Percentiles rank a stretch among this genome's conserved stretches.
phyloP scores from a whole-genome alignment of 805 yeast species.

The Lachancea nothofagi region DNA sequence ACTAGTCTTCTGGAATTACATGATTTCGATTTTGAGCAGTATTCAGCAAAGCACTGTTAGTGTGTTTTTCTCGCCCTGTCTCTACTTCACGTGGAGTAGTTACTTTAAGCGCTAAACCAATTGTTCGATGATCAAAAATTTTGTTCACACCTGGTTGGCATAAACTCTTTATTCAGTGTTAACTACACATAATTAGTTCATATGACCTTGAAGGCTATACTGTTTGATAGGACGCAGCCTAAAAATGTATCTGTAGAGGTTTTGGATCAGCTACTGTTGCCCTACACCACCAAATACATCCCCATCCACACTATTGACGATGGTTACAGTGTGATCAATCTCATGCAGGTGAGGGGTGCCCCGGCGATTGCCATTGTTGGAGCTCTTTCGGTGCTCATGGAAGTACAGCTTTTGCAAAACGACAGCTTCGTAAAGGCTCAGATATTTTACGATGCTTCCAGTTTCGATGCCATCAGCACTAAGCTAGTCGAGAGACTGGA shows the following conservation, averaged over 20 bases:
- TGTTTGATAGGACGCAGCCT: slow-evolving; percentile 42
- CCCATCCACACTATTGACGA: slow-evolving; percentile 57
- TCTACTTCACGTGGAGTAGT: too few relatives aligned
- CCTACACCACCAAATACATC: slow-evolving; percentile 70
- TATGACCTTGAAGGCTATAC: slow-evolving; percentile 59
- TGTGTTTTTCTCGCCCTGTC: too few relatives aligned
- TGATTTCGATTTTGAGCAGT: too few relatives aligned
- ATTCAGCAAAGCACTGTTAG: too few relatives aligned
- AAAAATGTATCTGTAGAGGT: slow-evolving; percentile 45
- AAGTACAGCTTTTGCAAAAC: slow-evolving; percentile 38
- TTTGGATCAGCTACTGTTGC: slow-evolving; percentile 77
- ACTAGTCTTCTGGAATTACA: too few relatives aligned
- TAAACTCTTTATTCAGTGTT: neutral
- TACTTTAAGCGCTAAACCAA: too few relatives aligned
- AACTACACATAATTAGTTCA: neutral
- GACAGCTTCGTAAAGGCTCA: slow-evolving; percentile 25
- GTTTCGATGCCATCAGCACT: slow-evolving; percentile 33
- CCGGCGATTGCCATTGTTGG: slow-evolving; percentile 98
- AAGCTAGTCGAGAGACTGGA: slow-evolving; percentile 48
- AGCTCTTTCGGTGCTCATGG: slow-evolving; percentile 75
- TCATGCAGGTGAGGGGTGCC: slow-evolving; percentile 96
- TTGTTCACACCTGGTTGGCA: slow-evolving; percentile 1
- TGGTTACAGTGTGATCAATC: slow-evolving; percentile 76
- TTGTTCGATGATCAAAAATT: too few relatives aligned
- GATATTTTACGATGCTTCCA: slow-evolving; percentile 30